These are phyloP conservation scores for Apophysomyces trapeziformis DNA, from an alignment of 371 early-diverging fungal species.

Conservation along the genomic window DNA sequence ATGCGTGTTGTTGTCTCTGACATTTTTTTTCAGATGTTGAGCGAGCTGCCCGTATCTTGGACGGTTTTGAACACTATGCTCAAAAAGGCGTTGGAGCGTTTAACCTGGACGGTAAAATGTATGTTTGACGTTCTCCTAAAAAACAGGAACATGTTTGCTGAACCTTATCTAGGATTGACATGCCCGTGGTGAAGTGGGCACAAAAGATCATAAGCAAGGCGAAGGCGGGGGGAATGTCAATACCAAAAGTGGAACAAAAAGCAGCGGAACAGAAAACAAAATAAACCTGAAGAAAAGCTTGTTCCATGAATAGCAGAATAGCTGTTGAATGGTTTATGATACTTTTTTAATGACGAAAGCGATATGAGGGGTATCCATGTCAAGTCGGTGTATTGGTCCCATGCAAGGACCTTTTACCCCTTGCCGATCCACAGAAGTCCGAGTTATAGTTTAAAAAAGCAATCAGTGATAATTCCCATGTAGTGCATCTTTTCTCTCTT, in stretches of 20 bases:
- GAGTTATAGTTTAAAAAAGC: constrained; percentile 59
- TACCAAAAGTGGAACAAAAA: constrained; percentile 37
- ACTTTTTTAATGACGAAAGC: too few species aligned
- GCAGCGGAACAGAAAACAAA: constrained; percentile 9
- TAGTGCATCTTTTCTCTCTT: neutral
- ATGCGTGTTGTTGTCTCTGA: neutral
- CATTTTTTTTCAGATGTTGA: constrained; percentile 49
- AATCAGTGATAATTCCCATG: neutral
- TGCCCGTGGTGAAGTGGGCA: constrained; percentile 77
- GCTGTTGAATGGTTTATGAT: too few species aligned
- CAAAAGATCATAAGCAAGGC: constrained; percentile 63
- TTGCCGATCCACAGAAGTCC: constrained; percentile 69
- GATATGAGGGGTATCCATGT: too few species aligned
- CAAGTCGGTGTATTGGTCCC: neutral
- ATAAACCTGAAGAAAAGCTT: neutral
- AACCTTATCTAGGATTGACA: constrained; percentile 57
- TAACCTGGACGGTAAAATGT: constrained; percentile 88
- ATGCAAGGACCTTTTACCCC: constrained; percentile 81
- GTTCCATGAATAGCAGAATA: neutral
- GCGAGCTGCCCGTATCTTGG: constrained; percentile 65
- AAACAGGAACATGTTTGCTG: neutral
- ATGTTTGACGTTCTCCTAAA: constrained; percentile 21
- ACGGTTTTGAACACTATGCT: constrained; percentile 68
- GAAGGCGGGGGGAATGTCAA: constrained; percentile 55
- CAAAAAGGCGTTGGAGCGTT: constrained; percentile 87